phyloP scores from a whole-genome alignment of 139 green algal genomes.

The Chlorella sorokiniana region DNA sequence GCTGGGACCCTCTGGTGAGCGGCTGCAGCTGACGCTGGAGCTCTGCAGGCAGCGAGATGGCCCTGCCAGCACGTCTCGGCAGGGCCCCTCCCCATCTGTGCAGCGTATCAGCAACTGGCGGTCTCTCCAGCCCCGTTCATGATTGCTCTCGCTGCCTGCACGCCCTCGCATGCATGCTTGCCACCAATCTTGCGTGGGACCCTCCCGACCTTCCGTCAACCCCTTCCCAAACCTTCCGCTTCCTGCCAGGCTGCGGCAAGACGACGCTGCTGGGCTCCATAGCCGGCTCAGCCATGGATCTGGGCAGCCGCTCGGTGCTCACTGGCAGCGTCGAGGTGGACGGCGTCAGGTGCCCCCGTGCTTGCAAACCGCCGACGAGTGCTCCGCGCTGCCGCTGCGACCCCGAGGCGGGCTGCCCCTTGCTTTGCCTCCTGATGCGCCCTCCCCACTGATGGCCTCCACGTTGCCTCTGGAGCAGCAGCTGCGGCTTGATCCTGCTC shows the following conservation, averaged over 20 bases:
- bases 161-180: no score
- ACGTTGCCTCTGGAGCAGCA: no score
- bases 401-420: not conserved
- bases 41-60: no score
- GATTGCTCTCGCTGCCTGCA: no score
- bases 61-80: no score
- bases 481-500: no score
- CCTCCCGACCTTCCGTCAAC: no score
- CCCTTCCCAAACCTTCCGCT: not conserved
- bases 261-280: conserved; percentile 72
- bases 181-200: no score
- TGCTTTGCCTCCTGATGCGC: not conserved
- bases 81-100: no score
- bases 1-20: conserved; percentile 44
- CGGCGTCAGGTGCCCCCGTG: conserved; percentile 1
- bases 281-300: conserved; percentile 31
- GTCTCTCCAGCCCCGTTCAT: no score
- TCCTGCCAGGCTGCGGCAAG: conserved; percentile 66
- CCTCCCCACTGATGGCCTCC: no score
- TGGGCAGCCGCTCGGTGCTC: conserved; percentile 23
- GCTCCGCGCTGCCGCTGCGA: not conserved
- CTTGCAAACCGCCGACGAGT: not conserved
- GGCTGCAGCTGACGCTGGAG: not conserved
- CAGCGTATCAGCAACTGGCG: no score
- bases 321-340: conserved; percentile 36